Evolutionary conservation across 176 grass and related monocot genomes (phyloP), one percentile per base, ranked within the genome.

Genomic region (Oryza punctata): DNA sequence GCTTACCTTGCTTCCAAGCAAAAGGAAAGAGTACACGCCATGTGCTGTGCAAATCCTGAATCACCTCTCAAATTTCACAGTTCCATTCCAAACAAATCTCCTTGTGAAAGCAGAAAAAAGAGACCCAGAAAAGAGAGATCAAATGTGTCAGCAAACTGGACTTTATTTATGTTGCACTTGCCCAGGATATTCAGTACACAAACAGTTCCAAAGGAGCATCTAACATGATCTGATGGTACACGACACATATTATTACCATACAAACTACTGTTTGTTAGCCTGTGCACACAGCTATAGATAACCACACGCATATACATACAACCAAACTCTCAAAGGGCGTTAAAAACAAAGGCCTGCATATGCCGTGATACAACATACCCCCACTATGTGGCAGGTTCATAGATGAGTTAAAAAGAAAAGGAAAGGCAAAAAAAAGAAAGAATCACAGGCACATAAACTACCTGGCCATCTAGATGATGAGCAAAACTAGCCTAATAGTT

Each of bases 391-490:
- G 27, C 27, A 32, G 26, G 63, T 16, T 59, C 29, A 24, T 40
- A 35, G 18, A 78, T 70, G 27, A 49, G 13, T 50, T 38, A 25
- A 63, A n/a, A 24, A 26, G 47, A 26, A 12, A 4, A 65, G 46
- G 12, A 26, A 71, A 68, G 15, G 14, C 14, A 50, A 50, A 47
- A 50, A 6, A 50, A 49, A 47, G 24, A 78, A 78, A 21, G 40
- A 73, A 86, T 37, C 54, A 65, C 28, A 28, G 44, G 75, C 38
- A 18, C 67, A 72, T 10, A 63, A 72, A 65, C 84, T 64, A 85
- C 59, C 81, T 7, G 70, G 26, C 41, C 81, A 83, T 75, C 67
- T 76, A 72, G 41, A 70, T 87, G 73, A 70, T 61, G 85, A 82
- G 65, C 85, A 82, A 76, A 77, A 33, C 65, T 65, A 71, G 54